Conservation (phyloP, 129 eudicot species). For the Pittosporum tobira region DNA sequence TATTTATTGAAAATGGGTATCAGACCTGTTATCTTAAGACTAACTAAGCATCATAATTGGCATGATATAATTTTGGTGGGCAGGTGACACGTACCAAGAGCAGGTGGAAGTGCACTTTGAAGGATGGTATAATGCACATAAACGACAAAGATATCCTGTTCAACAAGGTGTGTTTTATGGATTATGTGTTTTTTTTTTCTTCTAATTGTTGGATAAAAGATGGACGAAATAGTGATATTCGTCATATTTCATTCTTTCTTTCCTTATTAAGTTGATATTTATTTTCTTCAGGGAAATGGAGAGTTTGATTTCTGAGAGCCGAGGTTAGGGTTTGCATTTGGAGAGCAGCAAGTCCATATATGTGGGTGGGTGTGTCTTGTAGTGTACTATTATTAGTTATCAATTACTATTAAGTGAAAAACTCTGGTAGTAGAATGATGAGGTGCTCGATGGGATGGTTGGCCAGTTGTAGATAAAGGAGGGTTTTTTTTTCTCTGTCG, state of each 20-base stretch:
- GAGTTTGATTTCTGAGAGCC: constrained; percentile 79
- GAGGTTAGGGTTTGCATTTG: constrained; percentile 13
- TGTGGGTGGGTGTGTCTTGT: constrained; percentile 12
- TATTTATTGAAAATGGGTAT: too few species aligned
- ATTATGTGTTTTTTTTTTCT: background rate
- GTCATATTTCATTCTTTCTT: background rate
- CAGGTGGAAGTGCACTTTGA: constrained; percentile 94
- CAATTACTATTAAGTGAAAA: constrained; percentile 13
- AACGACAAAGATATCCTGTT: constrained; percentile 81
- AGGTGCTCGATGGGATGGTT: constrained; percentile 26
- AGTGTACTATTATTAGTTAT: constrained; percentile 2
- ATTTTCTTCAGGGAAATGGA: constrained; percentile 66
- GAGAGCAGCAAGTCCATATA: constrained; percentile 20
- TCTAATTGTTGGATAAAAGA: background rate
- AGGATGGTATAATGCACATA: constrained; percentile 93
- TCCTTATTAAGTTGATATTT: background rate
- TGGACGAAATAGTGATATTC: background rate
- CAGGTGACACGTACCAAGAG: constrained; percentile 95
- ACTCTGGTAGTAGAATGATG: constrained; percentile 18
- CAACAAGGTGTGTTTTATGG: constrained; percentile 57
- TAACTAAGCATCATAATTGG: background rate
- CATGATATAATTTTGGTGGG: constrained; percentile 7
- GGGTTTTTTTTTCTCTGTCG: constrained; percentile 32
- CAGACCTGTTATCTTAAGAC: too few species aligned
- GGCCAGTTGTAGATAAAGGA: constrained; percentile 55